Conservation (phyloP, 805 yeast genomes). For the Ogataea glucozyma region DNA sequence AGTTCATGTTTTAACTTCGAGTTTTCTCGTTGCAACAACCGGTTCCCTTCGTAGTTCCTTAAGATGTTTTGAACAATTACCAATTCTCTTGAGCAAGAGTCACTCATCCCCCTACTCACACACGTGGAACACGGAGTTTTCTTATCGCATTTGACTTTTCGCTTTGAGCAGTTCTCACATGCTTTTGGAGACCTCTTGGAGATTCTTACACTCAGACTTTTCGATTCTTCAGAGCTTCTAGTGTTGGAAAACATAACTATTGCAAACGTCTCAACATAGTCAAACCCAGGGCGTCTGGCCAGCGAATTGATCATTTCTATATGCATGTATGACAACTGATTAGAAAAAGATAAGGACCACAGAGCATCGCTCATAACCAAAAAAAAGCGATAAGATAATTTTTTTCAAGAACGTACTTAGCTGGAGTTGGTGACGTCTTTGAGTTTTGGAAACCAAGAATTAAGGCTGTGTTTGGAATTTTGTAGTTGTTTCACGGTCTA, state of each 20-base stretch:
- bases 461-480: no score
- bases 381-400: background rate
- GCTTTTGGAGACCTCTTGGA: constrained; percentile 4
- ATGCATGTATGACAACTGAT: no score
- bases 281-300: background rate
- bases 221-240: background rate
- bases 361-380: background rate
- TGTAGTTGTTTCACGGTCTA: no score
- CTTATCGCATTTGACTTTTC: constrained; percentile 7
- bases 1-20: background rate
- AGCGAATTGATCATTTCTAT: background rate
- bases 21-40: constrained; percentile 2
- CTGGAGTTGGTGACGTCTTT: background rate
- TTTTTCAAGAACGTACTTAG: background rate
- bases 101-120: background rate
- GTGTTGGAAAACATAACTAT: background rate
- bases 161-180: constrained; percentile 3
- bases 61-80: constrained; percentile 3
- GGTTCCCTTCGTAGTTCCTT: background rate
- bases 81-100: constrained; percentile 2
- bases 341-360: no score
- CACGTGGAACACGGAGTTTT: constrained; percentile 7
- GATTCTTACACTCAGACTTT: background rate
- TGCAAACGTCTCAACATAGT: background rate
- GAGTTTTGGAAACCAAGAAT: background rate